Conservation (phyloP, 2,329 filamentous ascomycete species). For the Coniochaeta sp. region DNA sequence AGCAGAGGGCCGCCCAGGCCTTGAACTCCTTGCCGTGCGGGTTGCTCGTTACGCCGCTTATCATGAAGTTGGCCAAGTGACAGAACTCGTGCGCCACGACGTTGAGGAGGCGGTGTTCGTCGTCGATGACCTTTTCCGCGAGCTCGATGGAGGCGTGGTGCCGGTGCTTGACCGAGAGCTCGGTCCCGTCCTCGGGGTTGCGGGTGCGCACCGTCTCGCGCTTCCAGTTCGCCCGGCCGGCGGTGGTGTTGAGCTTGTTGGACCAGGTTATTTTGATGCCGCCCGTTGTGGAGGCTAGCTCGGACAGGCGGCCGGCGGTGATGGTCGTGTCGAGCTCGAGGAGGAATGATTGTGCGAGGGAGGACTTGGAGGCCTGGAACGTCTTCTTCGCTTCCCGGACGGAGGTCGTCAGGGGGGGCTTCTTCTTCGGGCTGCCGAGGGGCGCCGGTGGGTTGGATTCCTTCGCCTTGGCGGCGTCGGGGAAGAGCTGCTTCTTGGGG, state of each 20-base stretch:
- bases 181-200: slow-evolving; percentile 7
- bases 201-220: slow-evolving; percentile 44
- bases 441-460: slow-evolving; percentile 2
- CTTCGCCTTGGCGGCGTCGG: slow-evolving; percentile 9
- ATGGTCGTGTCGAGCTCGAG: slow-evolving; percentile 60
- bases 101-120: slow-evolving; percentile 71
- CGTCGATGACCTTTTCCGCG: slow-evolving; percentile 79
- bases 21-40: slow-evolving; percentile 86
- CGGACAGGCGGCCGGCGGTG: slow-evolving; percentile 50
- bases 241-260: slow-evolving; percentile 73
- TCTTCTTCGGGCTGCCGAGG: slow-evolving; percentile 14
- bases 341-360: slow-evolving; percentile 58
- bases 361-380: slow-evolving; percentile 57
- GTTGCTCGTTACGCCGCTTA: slow-evolving; percentile 65
- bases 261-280: slow-evolving; percentile 68
- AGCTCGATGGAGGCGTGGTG: slow-evolving; percentile 79
- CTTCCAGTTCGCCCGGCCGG: slow-evolving; percentile 68
- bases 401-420: slow-evolving; percentile 22
- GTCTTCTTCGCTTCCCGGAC: slow-evolving; percentile 43
- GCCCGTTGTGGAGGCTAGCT: slow-evolving; percentile 56
- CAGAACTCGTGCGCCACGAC: slow-evolving; percentile 97
- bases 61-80: slow-evolving; percentile 87
- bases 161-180: slow-evolving; percentile 24
- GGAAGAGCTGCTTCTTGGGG: slow-evolving; percentile 22
- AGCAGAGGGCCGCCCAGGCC: slow-evolving; percentile 55